phyloP scores from a whole-genome alignment of 2,329 filamentous ascomycete genomes.

The Cordyceps cicadae region DNA sequence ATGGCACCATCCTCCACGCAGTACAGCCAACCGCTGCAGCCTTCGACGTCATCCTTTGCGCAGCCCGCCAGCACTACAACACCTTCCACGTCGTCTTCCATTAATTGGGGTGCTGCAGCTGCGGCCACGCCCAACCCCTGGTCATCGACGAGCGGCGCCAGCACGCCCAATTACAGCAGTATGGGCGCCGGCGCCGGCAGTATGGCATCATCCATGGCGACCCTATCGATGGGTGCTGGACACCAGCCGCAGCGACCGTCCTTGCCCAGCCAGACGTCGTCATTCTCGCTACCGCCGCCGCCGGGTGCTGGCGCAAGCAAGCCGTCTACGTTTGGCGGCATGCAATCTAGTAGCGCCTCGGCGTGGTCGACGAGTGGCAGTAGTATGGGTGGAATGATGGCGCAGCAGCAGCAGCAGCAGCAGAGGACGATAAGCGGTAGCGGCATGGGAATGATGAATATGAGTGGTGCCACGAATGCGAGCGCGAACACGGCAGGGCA shows the following conservation, averaged over 20 bases:
- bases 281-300: constrained; percentile 52
- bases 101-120: constrained; percentile 40
- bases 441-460: constrained; percentile 19
- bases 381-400: constrained; percentile 16
- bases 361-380: constrained; percentile 16
- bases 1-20: constrained; percentile 53
- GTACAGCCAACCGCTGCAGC: constrained; percentile 53
- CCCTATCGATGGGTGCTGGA: constrained; percentile 39
- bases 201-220: constrained; percentile 38
- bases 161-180: constrained; percentile 22
- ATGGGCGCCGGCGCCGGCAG: constrained; percentile 24
- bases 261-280: constrained; percentile 28
- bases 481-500: constrained; percentile 19
- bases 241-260: constrained; percentile 24
- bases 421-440: constrained; percentile 11
- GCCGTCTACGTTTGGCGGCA: constrained; percentile 17
- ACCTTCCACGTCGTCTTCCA: constrained; percentile 29
- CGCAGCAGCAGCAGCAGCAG: constrained; percentile 15
- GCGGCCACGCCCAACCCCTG: constrained; percentile 39
- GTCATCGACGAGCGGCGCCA: constrained; percentile 30
- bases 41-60: constrained; percentile 25
- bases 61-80: constrained; percentile 17
- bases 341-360: background rate
- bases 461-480: constrained; percentile 17
- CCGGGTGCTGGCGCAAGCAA: constrained; percentile 24